Evolutionary conservation across 2,329 filamentous ascomycete species (phyloP), one percentile per base, ranked within the genome.

Genomic region (Aspergillus fumigatiaffinis): DNA sequence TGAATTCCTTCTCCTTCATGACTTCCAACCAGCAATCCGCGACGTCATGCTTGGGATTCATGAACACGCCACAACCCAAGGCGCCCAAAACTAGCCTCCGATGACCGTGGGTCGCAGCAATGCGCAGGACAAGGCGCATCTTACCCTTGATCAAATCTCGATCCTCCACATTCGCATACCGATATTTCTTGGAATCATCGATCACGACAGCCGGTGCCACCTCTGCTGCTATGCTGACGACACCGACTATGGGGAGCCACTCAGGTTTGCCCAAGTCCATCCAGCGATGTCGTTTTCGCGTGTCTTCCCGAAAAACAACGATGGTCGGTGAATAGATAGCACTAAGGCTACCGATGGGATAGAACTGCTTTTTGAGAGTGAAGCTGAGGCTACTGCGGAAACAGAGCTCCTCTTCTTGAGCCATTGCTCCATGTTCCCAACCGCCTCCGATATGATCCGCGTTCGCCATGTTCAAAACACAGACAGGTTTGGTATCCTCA

Each of bases 391-490:
- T 80, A 55, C 80, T 84, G 47, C 87, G 82, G 67, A 85, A 87
- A 73, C 86, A 90, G 6, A 90, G 77, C 2, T 83, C 81, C 74
- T 90, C 87, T 73, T 90, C 87, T 70, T 90, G 87, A 0, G 87
- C 87, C 29, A 82, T 71, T 54, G 84, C 78, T 38, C 87, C 87
- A 41, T 78, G 79, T 4, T 80, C 68, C 80, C 86, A 90, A 20
- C 85, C 86, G 21, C 87, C 87, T n/a, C 87, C 87, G 0, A 83
- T 79, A 14, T 66, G 70, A 3, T 70, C 63, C 50, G 82, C 78
- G 52, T 84, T 88, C 17, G 87, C 87, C 74, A 89, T 84, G 65
- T 89, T 90, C 57, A 90, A 75, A 25, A 89, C 79, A 32, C 80
- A 82, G n/a, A 87, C 79, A 7, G 76, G 75, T 55, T 68, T 66